Percentiles rank a stretch among this genome's conserved stretches.
Evolutionary conservation across 441 rosid genomes (phyloP).

Genomic region (Erodium chrysanthum): DNA sequence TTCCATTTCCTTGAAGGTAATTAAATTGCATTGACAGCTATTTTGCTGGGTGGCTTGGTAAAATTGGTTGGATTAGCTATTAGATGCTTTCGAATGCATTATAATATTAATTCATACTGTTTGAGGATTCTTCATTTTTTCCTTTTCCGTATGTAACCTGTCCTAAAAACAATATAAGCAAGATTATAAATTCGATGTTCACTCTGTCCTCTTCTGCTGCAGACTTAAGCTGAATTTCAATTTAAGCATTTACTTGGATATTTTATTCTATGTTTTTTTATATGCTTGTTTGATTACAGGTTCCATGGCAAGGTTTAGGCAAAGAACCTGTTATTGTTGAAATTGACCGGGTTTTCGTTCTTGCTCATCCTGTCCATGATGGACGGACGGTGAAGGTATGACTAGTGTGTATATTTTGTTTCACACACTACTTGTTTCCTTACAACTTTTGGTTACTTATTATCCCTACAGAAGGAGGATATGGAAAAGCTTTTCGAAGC

Average conservation of each 20-base stretch:
- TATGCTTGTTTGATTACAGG: slow-evolving; percentile 34
- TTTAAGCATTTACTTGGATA: not conserved
- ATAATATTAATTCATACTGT: not conserved
- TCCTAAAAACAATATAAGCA: not conserved
- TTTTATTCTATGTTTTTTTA: slow-evolving; percentile 1
- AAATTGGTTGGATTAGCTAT: not conserved
- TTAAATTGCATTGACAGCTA: not conserved
- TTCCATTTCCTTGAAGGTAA: slow-evolving; percentile 79
- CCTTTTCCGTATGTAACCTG: not conserved
- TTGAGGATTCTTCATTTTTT: not conserved
- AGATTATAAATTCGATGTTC: not conserved
- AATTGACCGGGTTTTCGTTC: slow-evolving; percentile 82
- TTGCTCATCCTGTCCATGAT: slow-evolving; percentile 72
- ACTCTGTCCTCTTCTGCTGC: not conserved
- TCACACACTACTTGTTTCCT: not conserved
- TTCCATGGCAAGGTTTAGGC: slow-evolving; percentile 97
- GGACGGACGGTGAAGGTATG: slow-evolving; percentile 50
- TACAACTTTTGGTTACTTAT: not conserved
- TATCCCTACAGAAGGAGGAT: slow-evolving; percentile 56
- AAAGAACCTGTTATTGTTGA: slow-evolving; percentile 94
- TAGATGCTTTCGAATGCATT: not conserved
- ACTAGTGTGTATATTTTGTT: slow-evolving; percentile 14
- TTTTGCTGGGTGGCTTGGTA: not conserved
- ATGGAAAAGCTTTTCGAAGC: slow-evolving; percentile 71
- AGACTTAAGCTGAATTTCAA: slow-evolving; percentile 4